Conservation (phyloP, 257 asterid genomes). For the Asclepias syriaca region DNA sequence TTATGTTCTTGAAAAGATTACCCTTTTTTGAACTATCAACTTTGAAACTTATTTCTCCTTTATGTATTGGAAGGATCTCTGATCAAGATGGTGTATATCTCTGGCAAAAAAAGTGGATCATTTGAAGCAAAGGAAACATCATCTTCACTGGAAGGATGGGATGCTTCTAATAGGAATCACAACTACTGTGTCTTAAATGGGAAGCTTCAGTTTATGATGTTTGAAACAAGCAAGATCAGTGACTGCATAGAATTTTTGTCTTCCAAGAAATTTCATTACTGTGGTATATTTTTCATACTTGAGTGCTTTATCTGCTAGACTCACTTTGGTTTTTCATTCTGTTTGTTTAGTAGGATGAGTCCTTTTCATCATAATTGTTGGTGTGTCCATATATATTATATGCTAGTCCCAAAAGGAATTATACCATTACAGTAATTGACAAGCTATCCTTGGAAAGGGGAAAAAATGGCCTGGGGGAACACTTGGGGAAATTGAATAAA, state of each 20-base stretch:
- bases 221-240: conserved; percentile 41
- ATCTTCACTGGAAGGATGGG: conserved; percentile 13
- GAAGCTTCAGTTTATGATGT: conserved; percentile 34
- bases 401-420: background rate
- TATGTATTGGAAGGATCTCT: conserved; percentile 56
- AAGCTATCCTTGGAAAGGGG: background rate
- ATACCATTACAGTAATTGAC: background rate
- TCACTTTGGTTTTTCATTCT: background rate
- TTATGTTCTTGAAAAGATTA: background rate
- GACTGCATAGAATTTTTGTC: conserved; percentile 41
- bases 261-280: conserved; percentile 26
- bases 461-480: background rate
- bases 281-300: conserved; percentile 26
- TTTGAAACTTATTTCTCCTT: background rate
- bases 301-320: background rate
- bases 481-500: background rate
- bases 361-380: background rate
- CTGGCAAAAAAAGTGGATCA: conserved; percentile 24
- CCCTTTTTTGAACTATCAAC: background rate
- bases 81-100: conserved; percentile 71
- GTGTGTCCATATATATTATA: background rate
- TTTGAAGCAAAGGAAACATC: conserved; percentile 20
- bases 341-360: background rate
- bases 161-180: conserved; percentile 24
- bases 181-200: conserved; percentile 25